These are phyloP conservation scores for Parachaetomium inaequale DNA, from an alignment of 495 filamentous ascomycete genomes.

Conservation along the genomic window DNA sequence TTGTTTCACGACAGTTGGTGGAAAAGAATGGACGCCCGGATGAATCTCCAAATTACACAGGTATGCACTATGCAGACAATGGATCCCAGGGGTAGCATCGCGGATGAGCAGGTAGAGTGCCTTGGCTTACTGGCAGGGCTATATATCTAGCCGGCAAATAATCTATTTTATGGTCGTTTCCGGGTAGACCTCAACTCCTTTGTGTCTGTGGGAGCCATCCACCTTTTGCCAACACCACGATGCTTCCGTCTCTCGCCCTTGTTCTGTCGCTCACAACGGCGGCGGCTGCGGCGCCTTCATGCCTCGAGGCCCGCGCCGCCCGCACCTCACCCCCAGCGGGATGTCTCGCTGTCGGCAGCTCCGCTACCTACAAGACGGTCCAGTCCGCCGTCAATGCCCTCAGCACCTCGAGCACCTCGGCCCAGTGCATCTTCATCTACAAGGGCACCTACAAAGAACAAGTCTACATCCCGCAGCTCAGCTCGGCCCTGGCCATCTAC, in stretches of 20 bases:
- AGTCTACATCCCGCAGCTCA: conserved; percentile 50
- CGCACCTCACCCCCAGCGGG: conserved; percentile 50
- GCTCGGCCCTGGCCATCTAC: conserved; percentile 54
- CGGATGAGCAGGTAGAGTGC: neutral
- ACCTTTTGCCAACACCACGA: neutral
- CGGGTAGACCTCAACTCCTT: neutral
- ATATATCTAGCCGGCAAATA: neutral
- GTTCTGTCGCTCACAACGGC: neutral
- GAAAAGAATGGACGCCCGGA: neutral
- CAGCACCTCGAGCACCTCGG: conserved; percentile 36
- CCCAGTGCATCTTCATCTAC: conserved; percentile 63
- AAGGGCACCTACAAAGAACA: conserved; percentile 57
- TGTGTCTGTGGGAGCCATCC: no score
- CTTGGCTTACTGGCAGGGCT: neutral
- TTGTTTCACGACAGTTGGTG: conserved; percentile 6
- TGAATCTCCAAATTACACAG: neutral
- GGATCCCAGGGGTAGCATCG: neutral
- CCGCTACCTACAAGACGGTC: conserved; percentile 48
- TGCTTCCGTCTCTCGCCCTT: neutral
- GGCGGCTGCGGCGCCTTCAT: neutral
- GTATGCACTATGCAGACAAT: neutral
- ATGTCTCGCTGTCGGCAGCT: conserved; percentile 50
- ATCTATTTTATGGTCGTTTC: neutral
- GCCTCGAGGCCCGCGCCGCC: conserved; percentile 20
- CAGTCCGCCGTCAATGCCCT: conserved; percentile 56